Percentiles rank a stretch among this genome's conserved stretches.
Evolutionary conservation across 2,329 filamentous ascomycete genomes (phyloP).

Genomic region (Alternaria triticina): DNA sequence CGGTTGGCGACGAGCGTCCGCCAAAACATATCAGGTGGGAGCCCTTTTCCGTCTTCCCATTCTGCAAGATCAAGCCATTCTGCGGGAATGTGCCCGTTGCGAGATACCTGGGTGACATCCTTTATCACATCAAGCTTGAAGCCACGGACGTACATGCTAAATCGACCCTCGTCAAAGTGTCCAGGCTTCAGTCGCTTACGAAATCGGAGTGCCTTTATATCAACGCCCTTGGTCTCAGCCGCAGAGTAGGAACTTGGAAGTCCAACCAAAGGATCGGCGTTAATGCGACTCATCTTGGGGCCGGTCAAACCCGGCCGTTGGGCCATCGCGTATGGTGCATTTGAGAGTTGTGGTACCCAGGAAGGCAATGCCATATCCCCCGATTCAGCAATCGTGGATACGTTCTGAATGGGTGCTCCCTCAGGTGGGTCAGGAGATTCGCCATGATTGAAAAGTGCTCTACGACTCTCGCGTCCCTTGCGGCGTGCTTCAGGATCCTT

Average conservation of each 20-base stretch:
- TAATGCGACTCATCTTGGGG: neutral
- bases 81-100: neutral
- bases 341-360: neutral
- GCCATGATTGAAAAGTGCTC: no score
- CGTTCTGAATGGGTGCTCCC: no score
- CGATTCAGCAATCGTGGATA: no score
- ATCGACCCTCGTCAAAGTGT: neutral
- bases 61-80: neutral
- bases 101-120: neutral
- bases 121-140: neutral
- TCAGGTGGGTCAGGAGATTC: no score
- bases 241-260: neutral
- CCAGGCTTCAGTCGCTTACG: neutral
- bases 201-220: neutral
- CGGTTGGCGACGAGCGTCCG: neutral
- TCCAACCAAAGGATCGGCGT: neutral
- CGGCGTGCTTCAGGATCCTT: no score
- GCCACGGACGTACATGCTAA: neutral
- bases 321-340: neutral
- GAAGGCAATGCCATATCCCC: neutral
- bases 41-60: neutral
- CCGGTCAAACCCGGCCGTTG: neutral
- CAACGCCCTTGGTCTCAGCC: neutral
- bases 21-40: neutral
- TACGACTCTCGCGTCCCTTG: no score